Evolutionary conservation across 352 stramenopile species (phyloP), one percentile per base, ranked within the genome.

Genomic region (Pythium myriotylum): DNA sequence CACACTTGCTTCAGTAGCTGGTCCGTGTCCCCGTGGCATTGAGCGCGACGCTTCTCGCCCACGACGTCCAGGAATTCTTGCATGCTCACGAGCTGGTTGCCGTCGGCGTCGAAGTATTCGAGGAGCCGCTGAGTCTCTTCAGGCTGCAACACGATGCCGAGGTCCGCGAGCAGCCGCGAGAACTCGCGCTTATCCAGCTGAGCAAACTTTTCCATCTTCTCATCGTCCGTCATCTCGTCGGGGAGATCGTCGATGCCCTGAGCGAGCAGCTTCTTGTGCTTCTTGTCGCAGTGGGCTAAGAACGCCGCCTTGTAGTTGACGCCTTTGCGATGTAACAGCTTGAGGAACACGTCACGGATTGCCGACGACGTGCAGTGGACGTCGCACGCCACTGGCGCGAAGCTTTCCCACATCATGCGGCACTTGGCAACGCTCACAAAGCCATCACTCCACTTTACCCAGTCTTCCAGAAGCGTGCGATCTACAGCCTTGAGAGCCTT

Each of bases 401-500:
- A 94, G 43, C 75, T 88, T 56, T 97, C 88, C 91, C 89, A 97
- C 26, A 95, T 67, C 50, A 90, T 76, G 20, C 88, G 84, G 54
- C 79, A 91, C 1, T 74, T 54, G 4, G 72, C 57, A 14, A 72
- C 70, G 40, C 66, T 73, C 27, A 71, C 72, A 54, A 89, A 94
- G 4, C 74, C 77, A 22, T 83, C 72, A 39, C 74, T 92, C 91
- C 91, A 97, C n/a, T 77, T 65, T 20, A 89, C 74, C 87, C 88
- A 97, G 12, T 84, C 76, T 14, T 86, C 76, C 23, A 97, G 60
- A 12, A 97, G 67, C n/a, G 68, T 74, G 0, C 77, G 82, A 60
- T 97, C 91, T 9, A 97, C 76, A 14, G 79, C 82, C 55, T 97
- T 97, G 20, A 97, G 77, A 13, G 89, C 88, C 39, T 91, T 86